Conservation (phyloP, 2,329 filamentous ascomycete species). For the Nothophoma quercina region DNA sequence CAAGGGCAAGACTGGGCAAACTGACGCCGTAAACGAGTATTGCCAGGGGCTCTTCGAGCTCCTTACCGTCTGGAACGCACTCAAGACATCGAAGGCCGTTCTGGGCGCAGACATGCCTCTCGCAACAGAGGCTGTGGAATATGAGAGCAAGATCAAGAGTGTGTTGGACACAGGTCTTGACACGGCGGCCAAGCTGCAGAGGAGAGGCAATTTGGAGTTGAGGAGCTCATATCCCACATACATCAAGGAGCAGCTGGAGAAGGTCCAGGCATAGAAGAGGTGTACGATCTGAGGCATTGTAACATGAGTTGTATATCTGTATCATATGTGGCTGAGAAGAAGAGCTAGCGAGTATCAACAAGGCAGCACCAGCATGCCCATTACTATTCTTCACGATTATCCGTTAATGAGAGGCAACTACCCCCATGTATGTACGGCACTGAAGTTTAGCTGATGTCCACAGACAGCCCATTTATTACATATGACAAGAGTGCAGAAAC, state of each 20-base stretch:
- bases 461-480: too few species aligned
- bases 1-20: background rate
- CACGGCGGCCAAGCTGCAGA: conserved; percentile 13
- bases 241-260: conserved; percentile 4
- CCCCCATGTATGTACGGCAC: too few species aligned
- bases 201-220: background rate
- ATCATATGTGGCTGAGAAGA: conserved; percentile 3
- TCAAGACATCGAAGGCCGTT: conserved; percentile 52
- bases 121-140: conserved; percentile 28
- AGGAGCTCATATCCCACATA: background rate
- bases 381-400: too few species aligned
- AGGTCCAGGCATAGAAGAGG: background rate
- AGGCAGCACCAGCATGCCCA: background rate
- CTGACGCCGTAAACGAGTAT: conserved; percentile 7
- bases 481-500: too few species aligned
- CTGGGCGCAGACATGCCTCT: conserved; percentile 48
- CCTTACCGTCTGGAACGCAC: conserved; percentile 54
- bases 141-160: conserved; percentile 19
- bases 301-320: conserved; percentile 6
- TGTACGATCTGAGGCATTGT: conserved; percentile 8
- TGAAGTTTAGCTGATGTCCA: too few species aligned
- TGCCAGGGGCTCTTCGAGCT: conserved; percentile 38
- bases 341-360: background rate
- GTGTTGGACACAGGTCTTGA: conserved; percentile 15
- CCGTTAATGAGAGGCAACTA: too few species aligned